Base-by-base conservation (phyloP, 148 eudicot genomes). In the Heliosperma pusillum region DNA sequence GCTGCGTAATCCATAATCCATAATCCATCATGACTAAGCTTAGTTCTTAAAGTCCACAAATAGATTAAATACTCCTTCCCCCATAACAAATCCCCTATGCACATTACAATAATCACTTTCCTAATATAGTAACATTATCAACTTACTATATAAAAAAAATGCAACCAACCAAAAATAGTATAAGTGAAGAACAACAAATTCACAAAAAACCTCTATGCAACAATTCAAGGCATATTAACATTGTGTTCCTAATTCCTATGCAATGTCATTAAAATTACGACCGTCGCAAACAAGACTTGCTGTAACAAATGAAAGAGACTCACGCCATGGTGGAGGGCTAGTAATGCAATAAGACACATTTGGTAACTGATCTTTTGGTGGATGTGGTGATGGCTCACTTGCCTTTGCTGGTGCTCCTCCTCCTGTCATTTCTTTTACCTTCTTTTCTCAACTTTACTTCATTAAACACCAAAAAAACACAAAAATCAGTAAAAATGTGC, bases 311-410 rank as follows among this genome's bases (percentile, higher is more conserved):
- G n/a, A n/a, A n/a, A 79, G 75, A 82, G 26, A 86, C 97, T 87
- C 56, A 93, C 98, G 97, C 98, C 98, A 93, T 74, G 91, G 97
- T 13, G 98, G 98, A 59, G 98, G 98, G 78, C 98, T 93, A 2
- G 93, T 89, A 70, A 93, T 91, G 83, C 98, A 93, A 73, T 81
- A 93, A 69, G 91, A 84, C 65, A 93, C 97, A 82, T 86, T 79
- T 19, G 93, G 97, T 13, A 93, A 88, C 81, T 93, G 98, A 82
- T 93, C 98, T 76, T 88, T 93, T 11, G 98, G 97, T 67, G 89
- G 97, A 72, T 91, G 98, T 47, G 97, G 91, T 16, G 86, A 64
- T 60, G 97, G 97, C 67, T 93, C 98, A 56, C 78, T 88, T 58
- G 84, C 67, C 81, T 86, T 88, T 26, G 83, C 74, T 56, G 88